A percentile compares a stretch with the other conserved stretches of the same genome.
Evolutionary conservation across 73 alveolate species (phyloP).

Genomic region (Effrenium voratum): DNA sequence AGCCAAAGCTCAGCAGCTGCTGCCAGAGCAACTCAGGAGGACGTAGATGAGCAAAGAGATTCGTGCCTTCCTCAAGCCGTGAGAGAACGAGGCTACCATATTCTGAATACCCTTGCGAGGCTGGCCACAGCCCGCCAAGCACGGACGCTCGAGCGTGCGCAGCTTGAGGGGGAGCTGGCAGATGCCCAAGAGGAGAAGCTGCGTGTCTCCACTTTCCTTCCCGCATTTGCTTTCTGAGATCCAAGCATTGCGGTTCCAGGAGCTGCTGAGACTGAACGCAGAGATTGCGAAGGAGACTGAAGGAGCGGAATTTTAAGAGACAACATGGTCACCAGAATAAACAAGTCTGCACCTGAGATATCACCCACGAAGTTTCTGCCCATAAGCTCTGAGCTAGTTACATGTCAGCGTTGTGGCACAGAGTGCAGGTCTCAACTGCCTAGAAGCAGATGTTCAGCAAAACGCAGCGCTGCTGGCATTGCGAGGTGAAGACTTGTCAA

Average conservation of each 20-base stretch:
- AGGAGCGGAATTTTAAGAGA: not conserved
- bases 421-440: not conserved
- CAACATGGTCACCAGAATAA: too few species aligned
- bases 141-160: slow-evolving; percentile 47
- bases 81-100: too few species aligned
- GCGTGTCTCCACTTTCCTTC: not conserved
- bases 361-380: too few species aligned
- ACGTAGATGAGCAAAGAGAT: too few species aligned
- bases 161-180: slow-evolving; percentile 40
- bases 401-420: too few species aligned
- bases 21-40: too few species aligned
- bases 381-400: too few species aligned
- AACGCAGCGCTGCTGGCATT: not conserved
- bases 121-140: slow-evolving; percentile 20
- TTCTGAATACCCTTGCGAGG: too few species aligned
- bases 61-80: too few species aligned
- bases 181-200: slow-evolving; percentile 32
- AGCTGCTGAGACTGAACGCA: not conserved
- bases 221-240: not conserved
- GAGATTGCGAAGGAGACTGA: slow-evolving; percentile 42
- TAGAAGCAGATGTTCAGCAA: not conserved
- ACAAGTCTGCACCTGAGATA: too few species aligned
- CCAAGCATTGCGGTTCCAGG: not conserved
- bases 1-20: too few species aligned
- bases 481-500: not conserved